A percentile compares a stretch with the other conserved stretches of the same genome.
phyloP scores from a whole-genome alignment of 176 grass and related monocot species.

The Tillandsia fasciculata region DNA sequence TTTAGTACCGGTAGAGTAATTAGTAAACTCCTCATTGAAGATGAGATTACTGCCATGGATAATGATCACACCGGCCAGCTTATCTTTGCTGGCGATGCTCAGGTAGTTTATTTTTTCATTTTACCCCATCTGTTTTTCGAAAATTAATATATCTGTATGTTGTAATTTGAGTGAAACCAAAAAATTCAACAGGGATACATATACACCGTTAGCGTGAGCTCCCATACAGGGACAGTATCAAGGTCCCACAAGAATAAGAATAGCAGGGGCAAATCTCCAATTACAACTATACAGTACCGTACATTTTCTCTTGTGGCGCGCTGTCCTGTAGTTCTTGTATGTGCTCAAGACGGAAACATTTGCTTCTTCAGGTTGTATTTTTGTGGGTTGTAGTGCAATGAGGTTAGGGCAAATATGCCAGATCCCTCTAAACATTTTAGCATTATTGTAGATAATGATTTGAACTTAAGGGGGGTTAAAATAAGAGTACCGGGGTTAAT shows the following conservation, averaged over 20 bases:
- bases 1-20: constrained; percentile 94
- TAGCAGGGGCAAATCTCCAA: constrained; percentile 59
- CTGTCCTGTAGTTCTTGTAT: constrained; percentile 81
- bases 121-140: constrained; percentile 6
- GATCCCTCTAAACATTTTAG: too few relatives aligned
- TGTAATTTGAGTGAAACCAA: constrained; percentile 13
- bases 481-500: too few relatives aligned
- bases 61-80: constrained; percentile 87
- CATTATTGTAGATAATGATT: too few relatives aligned
- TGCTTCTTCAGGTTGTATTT: constrained; percentile 66
- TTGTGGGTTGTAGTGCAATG: background rate
- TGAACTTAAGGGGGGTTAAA: too few relatives aligned
- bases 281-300: constrained; percentile 74
- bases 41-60: constrained; percentile 86
- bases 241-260: constrained; percentile 81
- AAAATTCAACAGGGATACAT: constrained; percentile 62
- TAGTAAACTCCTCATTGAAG: constrained; percentile 85
- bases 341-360: constrained; percentile 83
- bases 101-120: constrained; percentile 35
- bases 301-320: constrained; percentile 84
- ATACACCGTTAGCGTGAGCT: constrained; percentile 72
- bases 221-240: constrained; percentile 73
- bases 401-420: too few relatives aligned
- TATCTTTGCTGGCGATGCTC: constrained; percentile 85
- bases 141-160: constrained; percentile 9